These are phyloP conservation scores for Phialophora macrospora DNA, from an alignment of 2,329 filamentous ascomycete genomes.

Conservation along the genomic window DNA sequence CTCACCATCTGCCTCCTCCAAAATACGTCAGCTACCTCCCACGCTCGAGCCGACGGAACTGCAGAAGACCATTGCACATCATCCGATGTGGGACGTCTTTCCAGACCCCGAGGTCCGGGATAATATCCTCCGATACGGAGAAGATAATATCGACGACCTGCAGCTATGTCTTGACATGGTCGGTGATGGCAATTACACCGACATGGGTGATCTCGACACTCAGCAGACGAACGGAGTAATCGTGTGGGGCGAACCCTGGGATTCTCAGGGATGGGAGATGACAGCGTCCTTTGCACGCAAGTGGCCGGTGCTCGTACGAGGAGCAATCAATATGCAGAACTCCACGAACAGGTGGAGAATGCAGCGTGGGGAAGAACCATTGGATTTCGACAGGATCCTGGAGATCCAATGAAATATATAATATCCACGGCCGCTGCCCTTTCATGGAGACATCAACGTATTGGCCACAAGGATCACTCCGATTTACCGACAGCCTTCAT, in stretches of 20 bases:
- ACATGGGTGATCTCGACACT: conserved; percentile 9
- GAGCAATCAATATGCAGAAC: conserved; percentile 20
- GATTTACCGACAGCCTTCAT: background rate
- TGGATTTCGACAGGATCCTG: conserved; percentile 31
- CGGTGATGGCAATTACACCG: conserved; percentile 33
- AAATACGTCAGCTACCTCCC: conserved; percentile 38
- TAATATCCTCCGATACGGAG: conserved; percentile 45
- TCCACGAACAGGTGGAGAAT: conserved; percentile 34
- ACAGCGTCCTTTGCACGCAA: conserved; percentile 53
- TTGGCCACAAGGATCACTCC: background rate
- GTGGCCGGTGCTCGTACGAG: conserved; percentile 44
- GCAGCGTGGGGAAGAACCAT: conserved; percentile 27
- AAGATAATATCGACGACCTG: conserved; percentile 44
- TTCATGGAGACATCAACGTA: background rate
- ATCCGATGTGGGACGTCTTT: conserved; percentile 49
- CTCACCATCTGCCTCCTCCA: conserved; percentile 28
- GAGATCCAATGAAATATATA: conserved; percentile 18
- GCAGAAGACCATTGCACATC: conserved; percentile 48
- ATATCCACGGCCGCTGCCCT: background rate
- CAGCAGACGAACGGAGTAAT: conserved; percentile 46
- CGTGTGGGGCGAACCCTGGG: conserved; percentile 57
- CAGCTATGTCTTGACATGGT: conserved; percentile 49
- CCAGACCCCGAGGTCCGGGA: conserved; percentile 49
- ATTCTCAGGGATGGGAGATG: conserved; percentile 55
- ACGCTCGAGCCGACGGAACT: conserved; percentile 47